A percentile compares a stretch with the other conserved stretches of the same genome.
Evolutionary conservation across 1,139 yeast species (phyloP).

Genomic region (Lodderomyces metapsilosis): DNA sequence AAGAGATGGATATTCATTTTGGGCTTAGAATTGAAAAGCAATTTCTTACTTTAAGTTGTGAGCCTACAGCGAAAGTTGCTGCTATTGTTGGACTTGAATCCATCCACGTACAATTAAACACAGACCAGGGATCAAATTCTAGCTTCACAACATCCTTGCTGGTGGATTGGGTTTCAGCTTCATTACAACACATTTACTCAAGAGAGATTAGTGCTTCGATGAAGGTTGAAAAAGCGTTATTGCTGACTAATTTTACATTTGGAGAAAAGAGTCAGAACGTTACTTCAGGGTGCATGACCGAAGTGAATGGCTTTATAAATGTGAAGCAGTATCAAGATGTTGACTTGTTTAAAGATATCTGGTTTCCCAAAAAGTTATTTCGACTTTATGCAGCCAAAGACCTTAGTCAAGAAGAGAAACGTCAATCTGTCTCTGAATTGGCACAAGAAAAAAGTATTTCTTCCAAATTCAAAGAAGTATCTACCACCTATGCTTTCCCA

Average conservation of each 20-base stretch:
- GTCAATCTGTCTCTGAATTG: conserved; percentile 14
- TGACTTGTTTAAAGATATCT: conserved; percentile 77
- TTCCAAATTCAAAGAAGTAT: conserved; percentile 55
- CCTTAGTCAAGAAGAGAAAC: conserved; percentile 3
- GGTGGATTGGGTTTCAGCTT: conserved; percentile 56
- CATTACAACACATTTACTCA: conserved; percentile 87
- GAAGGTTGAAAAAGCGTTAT: conserved; percentile 50
- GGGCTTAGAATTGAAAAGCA: conserved; percentile 71
- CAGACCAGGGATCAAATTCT: conserved; percentile 33
- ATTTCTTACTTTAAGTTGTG: conserved; percentile 76
- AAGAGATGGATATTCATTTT: conserved; percentile 61
- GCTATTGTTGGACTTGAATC: conserved; percentile 76
- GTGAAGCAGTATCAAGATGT: conserved; percentile 86
- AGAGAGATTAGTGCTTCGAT: conserved; percentile 83
- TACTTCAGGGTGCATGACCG: conserved; percentile 55
- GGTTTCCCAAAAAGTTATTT: conserved; percentile 53
- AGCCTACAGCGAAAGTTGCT: conserved; percentile 89
- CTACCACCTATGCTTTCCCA: conserved; percentile 67
- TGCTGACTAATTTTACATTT: conserved; percentile 38
- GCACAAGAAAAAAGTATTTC: conserved; percentile 45
- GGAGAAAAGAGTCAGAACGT: conserved; percentile 36
- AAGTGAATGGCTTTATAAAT: conserved; percentile 64
- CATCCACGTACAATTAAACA: conserved; percentile 55
- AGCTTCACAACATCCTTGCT: conserved; percentile 41
- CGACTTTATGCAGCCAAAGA: conserved; percentile 7